Base-by-base conservation (phyloP, 441 rosid genomes). In the Iberis amara region DNA sequence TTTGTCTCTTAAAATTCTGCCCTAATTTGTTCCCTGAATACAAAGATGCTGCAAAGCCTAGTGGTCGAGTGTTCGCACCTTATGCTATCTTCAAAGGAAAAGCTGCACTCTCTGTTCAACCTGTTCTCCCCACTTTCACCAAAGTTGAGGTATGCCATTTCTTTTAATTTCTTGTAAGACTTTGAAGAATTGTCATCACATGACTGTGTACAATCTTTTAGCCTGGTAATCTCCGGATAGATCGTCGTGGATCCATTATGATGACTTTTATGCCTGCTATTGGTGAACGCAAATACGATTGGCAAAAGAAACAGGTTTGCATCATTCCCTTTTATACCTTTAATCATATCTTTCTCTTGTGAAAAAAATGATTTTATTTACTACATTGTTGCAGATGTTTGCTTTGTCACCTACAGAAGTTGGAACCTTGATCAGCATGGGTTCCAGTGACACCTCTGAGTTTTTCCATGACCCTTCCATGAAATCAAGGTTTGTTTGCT, bases 381-480 rank as follows among this genome's bases (percentile, higher is more conserved):
- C 30, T 74, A 31, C 53, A 32, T 24, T 66, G 61, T 55, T 76
- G 65, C 62, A 92, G 98, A 27, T 41, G 24, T 92, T 92, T 73
- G 96, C 94, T 71, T 70, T 92, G 61, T 88, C 96, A 14, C 65
- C 94, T 9, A 85, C 91, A 11, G 98, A 92, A 72, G 73, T 86
- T 52, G 96, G 98, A 8, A 78, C 96, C 26, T 50, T 92, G 59
- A 71, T 88, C 52, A 83, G 82, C 62, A 47, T 83, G 86, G 82
- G 88, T 71, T 73, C 86, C 0, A 58, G 47, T 39, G 92, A 78
- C 59, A 73, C 75, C 64, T 73, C 87, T 55, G 98, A 92, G 62
- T 92, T 86, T 74, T 92, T 74, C 71, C 98, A 92, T 72, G 98
- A 88, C 66, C 98, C 96, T 59, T 76, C 85, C 55, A 82, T 85